Conservation (phyloP, 2,329 filamentous ascomycete species). For the Dichotomopilus funicola region DNA sequence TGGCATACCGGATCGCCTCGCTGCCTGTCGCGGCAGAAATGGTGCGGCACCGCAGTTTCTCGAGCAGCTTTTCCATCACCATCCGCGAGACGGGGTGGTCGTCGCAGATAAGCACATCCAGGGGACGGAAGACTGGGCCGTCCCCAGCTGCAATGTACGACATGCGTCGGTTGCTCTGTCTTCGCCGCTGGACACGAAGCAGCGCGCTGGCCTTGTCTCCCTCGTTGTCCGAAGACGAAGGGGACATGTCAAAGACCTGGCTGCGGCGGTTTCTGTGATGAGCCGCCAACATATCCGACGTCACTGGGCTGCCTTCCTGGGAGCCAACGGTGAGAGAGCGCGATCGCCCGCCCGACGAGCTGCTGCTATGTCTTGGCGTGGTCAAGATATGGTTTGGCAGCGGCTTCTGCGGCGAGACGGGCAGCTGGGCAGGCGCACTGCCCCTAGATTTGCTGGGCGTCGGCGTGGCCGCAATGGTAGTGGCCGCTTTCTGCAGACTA, state of each 20-base stretch:
- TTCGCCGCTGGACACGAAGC: constrained; percentile 81
- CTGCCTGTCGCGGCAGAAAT: constrained; percentile 86
- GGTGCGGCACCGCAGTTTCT: constrained; percentile 90
- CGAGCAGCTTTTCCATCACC: constrained; percentile 97
- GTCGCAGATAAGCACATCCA: constrained; percentile 94
- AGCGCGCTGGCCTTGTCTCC: constrained; percentile 82
- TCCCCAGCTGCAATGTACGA: constrained; percentile 79
- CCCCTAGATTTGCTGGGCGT: constrained; percentile 53
- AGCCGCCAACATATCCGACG: constrained; percentile 59
- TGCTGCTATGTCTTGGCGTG: constrained; percentile 55
- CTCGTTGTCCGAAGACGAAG: constrained; percentile 95
- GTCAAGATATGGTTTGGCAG: constrained; percentile 28
- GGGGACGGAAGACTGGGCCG: constrained; percentile 79
- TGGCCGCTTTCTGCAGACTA: constrained; percentile 54
- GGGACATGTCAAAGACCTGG: constrained; percentile 92
- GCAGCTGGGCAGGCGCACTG: constrained; percentile 42
- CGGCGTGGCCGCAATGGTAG: constrained; percentile 46
- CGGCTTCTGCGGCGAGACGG: constrained; percentile 57
- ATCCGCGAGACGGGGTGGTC: constrained; percentile 94
- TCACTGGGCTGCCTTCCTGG: constrained; percentile 76
- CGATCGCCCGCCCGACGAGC: constrained; percentile 60
- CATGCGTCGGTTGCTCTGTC: constrained; percentile 91
- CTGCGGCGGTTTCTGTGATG: constrained; percentile 86
- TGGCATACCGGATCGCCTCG: constrained; percentile 86
- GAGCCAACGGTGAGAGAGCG: constrained; percentile 91